A percentile compares a stretch with the other conserved stretches of the same genome.
These are phyloP conservation scores for Saitozyma podzolica DNA, from an alignment of 768 basidiomycete genomes.

Conservation along the genomic window DNA sequence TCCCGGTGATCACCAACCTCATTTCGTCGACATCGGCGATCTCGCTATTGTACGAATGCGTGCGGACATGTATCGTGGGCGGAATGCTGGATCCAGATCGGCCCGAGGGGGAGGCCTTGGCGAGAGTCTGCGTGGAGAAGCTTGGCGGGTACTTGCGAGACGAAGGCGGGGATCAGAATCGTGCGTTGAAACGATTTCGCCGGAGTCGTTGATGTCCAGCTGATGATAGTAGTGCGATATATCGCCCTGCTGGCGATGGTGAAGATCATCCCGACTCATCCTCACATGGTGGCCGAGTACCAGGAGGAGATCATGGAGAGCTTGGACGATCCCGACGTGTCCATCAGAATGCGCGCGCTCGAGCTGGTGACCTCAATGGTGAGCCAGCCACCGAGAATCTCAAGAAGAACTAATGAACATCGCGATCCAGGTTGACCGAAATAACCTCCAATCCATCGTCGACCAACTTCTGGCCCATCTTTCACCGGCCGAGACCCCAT, in stretches of 20 bases:
- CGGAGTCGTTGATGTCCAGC: neutral
- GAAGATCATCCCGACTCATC: constrained; percentile 91
- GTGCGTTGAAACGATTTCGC: constrained; percentile 54
- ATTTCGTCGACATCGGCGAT: constrained; percentile 95
- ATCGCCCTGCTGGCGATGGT: constrained; percentile 92
- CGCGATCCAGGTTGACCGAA: constrained; percentile 66
- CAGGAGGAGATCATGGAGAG: constrained; percentile 87
- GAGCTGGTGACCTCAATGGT: constrained; percentile 95
- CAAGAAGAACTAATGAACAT: neutral
- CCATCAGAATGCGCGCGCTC: constrained; percentile 91
- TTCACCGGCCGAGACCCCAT: constrained; percentile 59
- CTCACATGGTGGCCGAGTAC: constrained; percentile 84
- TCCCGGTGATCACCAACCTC: constrained; percentile 89
- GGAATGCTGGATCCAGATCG: constrained; percentile 74
- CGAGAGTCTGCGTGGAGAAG: constrained; percentile 86
- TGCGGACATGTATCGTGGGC: constrained; percentile 95
- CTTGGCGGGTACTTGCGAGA: constrained; percentile 88
- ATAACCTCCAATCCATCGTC: constrained; percentile 84
- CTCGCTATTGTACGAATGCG: constrained; percentile 94
- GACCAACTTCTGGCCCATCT: constrained; percentile 88
- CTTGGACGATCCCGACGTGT: constrained; percentile 88
- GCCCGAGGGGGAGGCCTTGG: constrained; percentile 72
- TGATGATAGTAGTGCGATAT: constrained; percentile 73
- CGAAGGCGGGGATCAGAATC: constrained; percentile 75
- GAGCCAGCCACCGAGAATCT: constrained; percentile 25